phyloP scores from a whole-genome alignment of 306 rosid genomes.

The Dicorynia guianensis region DNA sequence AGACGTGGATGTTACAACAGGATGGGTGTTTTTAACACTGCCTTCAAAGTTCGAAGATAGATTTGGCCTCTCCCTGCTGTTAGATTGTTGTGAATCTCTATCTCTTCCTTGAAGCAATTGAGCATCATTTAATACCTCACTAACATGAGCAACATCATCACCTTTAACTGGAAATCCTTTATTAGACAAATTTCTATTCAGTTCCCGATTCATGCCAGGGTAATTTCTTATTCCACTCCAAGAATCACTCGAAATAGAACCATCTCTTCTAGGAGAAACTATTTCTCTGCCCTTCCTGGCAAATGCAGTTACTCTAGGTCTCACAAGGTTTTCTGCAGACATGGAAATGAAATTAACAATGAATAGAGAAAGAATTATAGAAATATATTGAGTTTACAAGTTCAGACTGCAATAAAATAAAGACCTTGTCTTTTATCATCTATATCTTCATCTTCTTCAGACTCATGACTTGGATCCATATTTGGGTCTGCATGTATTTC shows the following conservation, averaged over 20 bases:
- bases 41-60: conserved; percentile 59
- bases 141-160: conserved; percentile 63
- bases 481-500: conserved; percentile 93
- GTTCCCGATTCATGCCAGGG: conserved; percentile 65
- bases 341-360: conserved; percentile 38
- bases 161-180: conserved; percentile 72
- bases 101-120: conserved; percentile 77
- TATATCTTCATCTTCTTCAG: conserved; percentile 87
- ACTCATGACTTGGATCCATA: conserved; percentile 96
- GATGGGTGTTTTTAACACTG: conserved; percentile 53
- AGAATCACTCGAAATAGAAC: conserved; percentile 65
- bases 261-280: conserved; percentile 79
- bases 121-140: conserved; percentile 62
- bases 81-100: conserved; percentile 63
- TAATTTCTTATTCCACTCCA: conserved; percentile 80
- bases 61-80: conserved; percentile 75
- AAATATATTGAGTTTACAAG: not conserved
- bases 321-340: conserved; percentile 68
- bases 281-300: conserved; percentile 81
- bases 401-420: conserved; percentile 15
- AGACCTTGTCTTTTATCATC: conserved; percentile 75
- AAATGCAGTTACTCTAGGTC: conserved; percentile 81
- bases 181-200: conserved; percentile 66
- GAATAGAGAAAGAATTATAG: conserved; percentile 1
- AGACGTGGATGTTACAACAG: conserved; percentile 49